These are phyloP conservation scores for Colletotrichum truncatum DNA, from an alignment of 2,329 filamentous ascomycete species.

Conservation along the genomic window DNA sequence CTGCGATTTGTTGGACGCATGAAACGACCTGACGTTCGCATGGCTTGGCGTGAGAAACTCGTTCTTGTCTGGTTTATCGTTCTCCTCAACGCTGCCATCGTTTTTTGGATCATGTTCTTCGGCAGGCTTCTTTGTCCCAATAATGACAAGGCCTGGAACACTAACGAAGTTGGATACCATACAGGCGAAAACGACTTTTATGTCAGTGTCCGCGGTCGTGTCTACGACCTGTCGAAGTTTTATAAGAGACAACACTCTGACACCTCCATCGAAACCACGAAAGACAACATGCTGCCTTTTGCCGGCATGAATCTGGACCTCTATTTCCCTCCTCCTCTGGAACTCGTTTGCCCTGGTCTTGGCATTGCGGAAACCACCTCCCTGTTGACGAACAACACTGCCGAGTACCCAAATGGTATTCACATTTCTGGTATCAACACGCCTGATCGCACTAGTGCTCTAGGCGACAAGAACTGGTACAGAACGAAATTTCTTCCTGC, in stretches of 20 bases:
- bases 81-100: constrained; percentile 80
- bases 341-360: constrained; percentile 77
- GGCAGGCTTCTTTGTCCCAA: constrained; percentile 89
- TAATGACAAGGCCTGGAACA: constrained; percentile 87
- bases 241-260: constrained; percentile 89
- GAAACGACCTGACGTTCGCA: constrained; percentile 95
- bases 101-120: constrained; percentile 94
- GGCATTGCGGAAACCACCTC: constrained; percentile 65
- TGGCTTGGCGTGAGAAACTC: constrained; percentile 97
- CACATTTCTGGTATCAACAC: constrained; percentile 77
- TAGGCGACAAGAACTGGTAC: constrained; percentile 82
- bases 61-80: constrained; percentile 84
- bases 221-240: constrained; percentile 93
- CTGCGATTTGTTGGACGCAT: constrained; percentile 88
- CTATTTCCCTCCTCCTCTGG: constrained; percentile 87
- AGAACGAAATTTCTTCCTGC: constrained; percentile 74
- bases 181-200: constrained; percentile 80
- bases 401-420: constrained; percentile 61
- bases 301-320: constrained; percentile 81
- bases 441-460: constrained; percentile 61
- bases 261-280: constrained; percentile 66
- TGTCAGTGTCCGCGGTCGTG: constrained; percentile 86
- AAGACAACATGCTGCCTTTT: constrained; percentile 77
- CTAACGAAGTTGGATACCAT: constrained; percentile 75
- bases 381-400: constrained; percentile 73